A percentile compares a stretch with the other conserved stretches of the same genome.
Conservation (phyloP, 2,329 filamentous ascomycete species). For the Rugonectria rugulosa region DNA sequence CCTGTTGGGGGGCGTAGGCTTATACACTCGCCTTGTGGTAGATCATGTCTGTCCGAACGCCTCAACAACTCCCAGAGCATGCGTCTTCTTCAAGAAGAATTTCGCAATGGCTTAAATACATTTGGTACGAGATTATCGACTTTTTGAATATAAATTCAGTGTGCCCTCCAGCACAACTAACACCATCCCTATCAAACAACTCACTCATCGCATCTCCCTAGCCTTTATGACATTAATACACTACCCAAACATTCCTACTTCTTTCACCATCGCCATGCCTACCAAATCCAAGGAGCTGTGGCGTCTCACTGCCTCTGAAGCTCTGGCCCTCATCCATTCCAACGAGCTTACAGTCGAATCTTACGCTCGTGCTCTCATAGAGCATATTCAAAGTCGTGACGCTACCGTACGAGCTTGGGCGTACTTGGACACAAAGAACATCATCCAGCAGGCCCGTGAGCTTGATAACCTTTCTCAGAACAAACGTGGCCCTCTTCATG, state of each 20-base stretch:
- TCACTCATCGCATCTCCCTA: no score
- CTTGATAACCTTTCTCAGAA: constrained; percentile 58
- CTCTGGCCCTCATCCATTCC: constrained; percentile 46
- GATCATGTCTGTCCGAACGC: no score
- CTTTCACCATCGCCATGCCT: constrained; percentile 25
- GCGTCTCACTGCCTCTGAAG: constrained; percentile 53
- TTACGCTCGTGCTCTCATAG: constrained; percentile 57
- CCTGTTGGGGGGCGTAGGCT: no score
- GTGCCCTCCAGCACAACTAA: no score
- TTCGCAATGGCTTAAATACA: no score
- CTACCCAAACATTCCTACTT: no score
- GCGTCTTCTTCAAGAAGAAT: no score
- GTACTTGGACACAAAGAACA: constrained; percentile 51
- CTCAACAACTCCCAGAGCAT: no score
- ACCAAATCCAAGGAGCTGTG: constrained; percentile 25
- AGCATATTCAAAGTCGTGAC: constrained; percentile 54
- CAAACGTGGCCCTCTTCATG: constrained; percentile 63
- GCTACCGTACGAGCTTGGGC: constrained; percentile 59
- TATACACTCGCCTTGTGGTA: no score
- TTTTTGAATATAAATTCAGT: no score
- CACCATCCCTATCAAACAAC: no score
- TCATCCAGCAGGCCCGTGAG: constrained; percentile 56
- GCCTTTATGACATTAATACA: constrained; percentile 7
- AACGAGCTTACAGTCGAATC: constrained; percentile 57
- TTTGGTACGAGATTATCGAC: no score